Conservation (phyloP, 768 basidiomycete genomes). For the Mycena olivaceomarginata region DNA sequence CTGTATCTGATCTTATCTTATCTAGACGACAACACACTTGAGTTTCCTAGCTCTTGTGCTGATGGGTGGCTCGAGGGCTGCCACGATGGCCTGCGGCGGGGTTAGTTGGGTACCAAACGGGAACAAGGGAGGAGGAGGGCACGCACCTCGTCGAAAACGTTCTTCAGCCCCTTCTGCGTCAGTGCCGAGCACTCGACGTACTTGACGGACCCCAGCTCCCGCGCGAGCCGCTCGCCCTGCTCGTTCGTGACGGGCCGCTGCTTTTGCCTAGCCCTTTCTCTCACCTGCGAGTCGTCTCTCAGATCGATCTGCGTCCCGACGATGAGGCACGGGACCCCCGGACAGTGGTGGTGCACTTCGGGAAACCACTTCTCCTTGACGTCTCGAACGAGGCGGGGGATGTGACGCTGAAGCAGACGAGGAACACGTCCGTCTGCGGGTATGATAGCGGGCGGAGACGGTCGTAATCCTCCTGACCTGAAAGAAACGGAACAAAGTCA, state of each 20-base stretch:
- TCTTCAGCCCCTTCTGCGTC: constrained; percentile 99
- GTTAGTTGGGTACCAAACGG: constrained; percentile 15
- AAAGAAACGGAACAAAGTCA: constrained; percentile 29
- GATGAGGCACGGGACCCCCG: constrained; percentile 98
- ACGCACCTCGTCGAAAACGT: constrained; percentile 99
- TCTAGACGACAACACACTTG: constrained; percentile 89
- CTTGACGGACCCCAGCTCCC: constrained; percentile 98
- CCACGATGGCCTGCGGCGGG: constrained; percentile 91
- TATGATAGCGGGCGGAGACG: constrained; percentile 99
- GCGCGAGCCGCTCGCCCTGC: constrained; percentile 95
- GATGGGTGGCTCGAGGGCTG: constrained; percentile 97
- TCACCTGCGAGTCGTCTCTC: constrained; percentile 93
- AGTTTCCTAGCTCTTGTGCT: constrained; percentile 79
- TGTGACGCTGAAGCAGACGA: constrained; percentile 99
- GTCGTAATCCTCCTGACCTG: constrained; percentile 99
- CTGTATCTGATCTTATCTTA: not conserved
- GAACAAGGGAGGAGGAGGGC: not conserved
- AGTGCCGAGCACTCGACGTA: constrained; percentile 99
- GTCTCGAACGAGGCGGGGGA: constrained; percentile 99
- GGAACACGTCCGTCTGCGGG: constrained; percentile 99
- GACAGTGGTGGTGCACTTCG: constrained; percentile 99
- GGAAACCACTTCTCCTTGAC: constrained; percentile 99
- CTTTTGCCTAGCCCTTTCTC: constrained; percentile 97
- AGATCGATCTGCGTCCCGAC: constrained; percentile 99
- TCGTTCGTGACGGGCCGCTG: constrained; percentile 93